Evolutionary conservation across 2,329 filamentous ascomycete species (phyloP).

Genomic region (Colletotrichum chlorophyti): DNA sequence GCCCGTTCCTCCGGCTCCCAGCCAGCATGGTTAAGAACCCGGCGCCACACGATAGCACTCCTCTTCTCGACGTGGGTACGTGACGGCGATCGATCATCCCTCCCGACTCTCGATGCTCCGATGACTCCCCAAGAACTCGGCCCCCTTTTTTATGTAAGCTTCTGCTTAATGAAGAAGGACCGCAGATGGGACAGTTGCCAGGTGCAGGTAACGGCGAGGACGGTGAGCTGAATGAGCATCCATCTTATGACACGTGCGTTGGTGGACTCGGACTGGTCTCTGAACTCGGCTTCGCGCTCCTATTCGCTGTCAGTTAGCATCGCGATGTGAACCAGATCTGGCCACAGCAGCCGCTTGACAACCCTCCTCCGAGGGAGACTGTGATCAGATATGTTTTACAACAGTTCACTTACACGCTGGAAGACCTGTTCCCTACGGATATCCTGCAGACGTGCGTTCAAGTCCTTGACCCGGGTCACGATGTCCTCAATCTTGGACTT

Average conservation of each 20-base stretch:
- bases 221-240: constrained; percentile 87
- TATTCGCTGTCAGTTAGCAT: constrained; percentile 43
- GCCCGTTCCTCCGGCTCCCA: constrained; percentile 4
- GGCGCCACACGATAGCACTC: background rate
- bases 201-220: constrained; percentile 87
- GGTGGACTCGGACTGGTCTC: constrained; percentile 94
- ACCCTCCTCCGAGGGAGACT: background rate
- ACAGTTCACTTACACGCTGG: constrained; percentile 76
- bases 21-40: background rate
- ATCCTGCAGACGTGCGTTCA: constrained; percentile 87
- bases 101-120: constrained; percentile 1
- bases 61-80: background rate
- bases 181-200: constrained; percentile 97
- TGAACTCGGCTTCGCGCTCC: constrained; percentile 97
- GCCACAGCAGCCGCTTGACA: too few species aligned
- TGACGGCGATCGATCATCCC: background rate
- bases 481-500: constrained; percentile 93
- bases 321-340: too few species aligned
- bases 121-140: background rate
- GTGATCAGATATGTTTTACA: too few species aligned
- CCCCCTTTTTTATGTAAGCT: constrained; percentile 75
- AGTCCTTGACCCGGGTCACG: constrained; percentile 84
- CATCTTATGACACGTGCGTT: constrained; percentile 92
- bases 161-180: constrained; percentile 99
- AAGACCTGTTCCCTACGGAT: constrained; percentile 95